Evolutionary conservation across 176 grass and related monocot species (phyloP).

Genomic region (Aegilops speltoides): DNA sequence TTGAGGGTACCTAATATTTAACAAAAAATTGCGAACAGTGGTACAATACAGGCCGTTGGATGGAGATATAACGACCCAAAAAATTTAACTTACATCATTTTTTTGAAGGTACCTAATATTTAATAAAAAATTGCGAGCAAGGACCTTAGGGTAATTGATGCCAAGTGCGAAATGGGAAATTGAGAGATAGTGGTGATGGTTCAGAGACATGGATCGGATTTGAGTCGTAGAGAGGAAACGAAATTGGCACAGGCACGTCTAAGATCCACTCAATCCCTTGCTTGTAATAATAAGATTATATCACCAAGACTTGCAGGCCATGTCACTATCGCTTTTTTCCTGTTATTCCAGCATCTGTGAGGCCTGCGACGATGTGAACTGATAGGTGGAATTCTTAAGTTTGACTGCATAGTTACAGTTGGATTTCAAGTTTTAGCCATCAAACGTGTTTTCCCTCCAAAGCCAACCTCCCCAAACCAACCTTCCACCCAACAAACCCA

Average conservation of each 20-base stretch:
- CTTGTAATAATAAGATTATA: background rate
- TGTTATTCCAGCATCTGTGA: background rate
- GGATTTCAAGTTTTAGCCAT: background rate
- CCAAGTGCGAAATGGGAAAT: background rate
- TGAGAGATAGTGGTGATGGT: background rate
- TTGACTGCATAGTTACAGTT: background rate
- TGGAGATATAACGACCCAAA: too few relatives aligned
- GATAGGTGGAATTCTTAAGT: too few relatives aligned
- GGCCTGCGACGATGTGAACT: too few relatives aligned
- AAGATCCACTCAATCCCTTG: background rate
- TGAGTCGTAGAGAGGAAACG: background rate
- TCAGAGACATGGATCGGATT: background rate
- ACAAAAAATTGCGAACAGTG: too few relatives aligned
- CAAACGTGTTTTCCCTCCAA: background rate
- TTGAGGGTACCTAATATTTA: too few relatives aligned
- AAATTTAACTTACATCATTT: too few relatives aligned
- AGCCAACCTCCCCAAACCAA: slow-evolving; percentile 37
- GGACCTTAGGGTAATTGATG: background rate
- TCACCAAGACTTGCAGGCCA: background rate
- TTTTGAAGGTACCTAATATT: too few relatives aligned
- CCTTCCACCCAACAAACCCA: slow-evolving; percentile 28
- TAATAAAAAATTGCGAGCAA: too few relatives aligned
- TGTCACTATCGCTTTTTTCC: background rate
- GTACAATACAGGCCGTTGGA: too few relatives aligned
- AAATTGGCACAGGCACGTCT: background rate